Percentiles rank a stretch among this genome's conserved stretches.
phyloP scores from a whole-genome alignment of 768 basidiomycete species.

The Hypholoma fasciculare region DNA sequence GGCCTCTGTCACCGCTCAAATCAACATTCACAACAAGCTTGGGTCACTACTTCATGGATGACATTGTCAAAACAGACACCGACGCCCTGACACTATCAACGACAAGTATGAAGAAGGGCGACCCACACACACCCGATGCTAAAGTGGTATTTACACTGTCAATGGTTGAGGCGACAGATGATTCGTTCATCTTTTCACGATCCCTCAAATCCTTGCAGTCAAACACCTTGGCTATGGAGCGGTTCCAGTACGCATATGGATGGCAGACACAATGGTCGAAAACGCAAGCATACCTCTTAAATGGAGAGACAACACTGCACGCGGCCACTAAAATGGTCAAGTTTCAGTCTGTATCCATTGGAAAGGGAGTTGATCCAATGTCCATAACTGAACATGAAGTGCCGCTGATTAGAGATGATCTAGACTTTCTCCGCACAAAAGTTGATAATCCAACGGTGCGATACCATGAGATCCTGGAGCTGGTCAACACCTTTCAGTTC shows the following conservation, averaged over 20 bases:
- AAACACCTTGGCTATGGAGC: slow-evolving; percentile 11
- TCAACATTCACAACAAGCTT: slow-evolving; percentile 13
- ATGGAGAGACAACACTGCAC: background rate
- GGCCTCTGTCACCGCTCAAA: slow-evolving; percentile 11
- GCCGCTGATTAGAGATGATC: slow-evolving; percentile 9
- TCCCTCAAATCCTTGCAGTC: slow-evolving; percentile 2
- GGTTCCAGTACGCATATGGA: slow-evolving; percentile 25
- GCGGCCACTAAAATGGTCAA: background rate
- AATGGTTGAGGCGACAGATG: slow-evolving; percentile 15
- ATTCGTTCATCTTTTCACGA: slow-evolving; percentile 8
- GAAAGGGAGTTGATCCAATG: slow-evolving; percentile 26
- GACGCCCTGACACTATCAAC: background rate
- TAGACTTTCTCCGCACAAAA: slow-evolving; percentile 19
- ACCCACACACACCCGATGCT: slow-evolving; percentile 1
- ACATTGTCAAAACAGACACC: background rate
- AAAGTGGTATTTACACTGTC: background rate
- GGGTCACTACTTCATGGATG: slow-evolving; percentile 2
- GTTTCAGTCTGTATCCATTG: slow-evolving; percentile 12
- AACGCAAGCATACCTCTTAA: slow-evolving; percentile 6
- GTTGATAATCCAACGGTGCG: slow-evolving; percentile 18
- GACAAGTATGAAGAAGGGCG: background rate
- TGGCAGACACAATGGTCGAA: slow-evolving; percentile 24
- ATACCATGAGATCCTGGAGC: slow-evolving; percentile 8
- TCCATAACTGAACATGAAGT: slow-evolving; percentile 11
- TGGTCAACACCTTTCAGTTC: slow-evolving; percentile 22